Conservation (phyloP, 768 basidiomycete species). For the Naganishia randhawae region DNA sequence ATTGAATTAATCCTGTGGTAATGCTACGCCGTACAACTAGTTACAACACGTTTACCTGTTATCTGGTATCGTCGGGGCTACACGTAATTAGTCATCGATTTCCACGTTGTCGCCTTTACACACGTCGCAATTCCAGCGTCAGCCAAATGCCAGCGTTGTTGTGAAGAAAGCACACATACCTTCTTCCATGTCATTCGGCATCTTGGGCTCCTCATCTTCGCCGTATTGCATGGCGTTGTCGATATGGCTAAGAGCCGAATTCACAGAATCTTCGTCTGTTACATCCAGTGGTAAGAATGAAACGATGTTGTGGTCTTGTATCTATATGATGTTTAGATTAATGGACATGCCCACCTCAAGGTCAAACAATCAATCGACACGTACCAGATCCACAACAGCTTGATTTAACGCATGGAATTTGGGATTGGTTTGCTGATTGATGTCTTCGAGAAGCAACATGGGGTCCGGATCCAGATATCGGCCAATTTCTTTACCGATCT, state of each 20-base stretch:
- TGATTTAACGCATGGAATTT: slow-evolving; percentile 90
- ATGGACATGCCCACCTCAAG: background rate
- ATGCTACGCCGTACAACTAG: slow-evolving; percentile 13
- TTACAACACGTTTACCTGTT: background rate
- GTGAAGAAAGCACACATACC: slow-evolving; percentile 33
- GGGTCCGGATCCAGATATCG: slow-evolving; percentile 91
- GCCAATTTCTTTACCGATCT: slow-evolving; percentile 38
- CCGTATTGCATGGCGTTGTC: slow-evolving; percentile 99
- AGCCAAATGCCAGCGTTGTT: background rate
- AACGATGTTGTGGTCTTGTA: slow-evolving; percentile 96
- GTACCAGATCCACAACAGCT: slow-evolving; percentile 88
- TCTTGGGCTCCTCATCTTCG: slow-evolving; percentile 95
- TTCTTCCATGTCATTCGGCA: slow-evolving; percentile 91
- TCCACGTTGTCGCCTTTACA: background rate
- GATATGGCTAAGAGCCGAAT: slow-evolving; percentile 86
- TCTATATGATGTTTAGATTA: slow-evolving; percentile 57
- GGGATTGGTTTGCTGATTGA: slow-evolving; percentile 59
- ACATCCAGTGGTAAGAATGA: slow-evolving; percentile 94
- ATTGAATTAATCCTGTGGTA: background rate
- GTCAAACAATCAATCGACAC: slow-evolving; percentile 36
- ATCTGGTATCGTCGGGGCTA: background rate
- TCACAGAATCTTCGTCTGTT: slow-evolving; percentile 80
- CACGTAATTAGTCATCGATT: slow-evolving; percentile 1
- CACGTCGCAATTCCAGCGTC: background rate
- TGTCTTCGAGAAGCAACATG: slow-evolving; percentile 63